Percentiles rank a stretch among this genome's conserved stretches.
Conservation (phyloP, 177 flowering plant genomes). For the Vitis hybrid region DNA sequence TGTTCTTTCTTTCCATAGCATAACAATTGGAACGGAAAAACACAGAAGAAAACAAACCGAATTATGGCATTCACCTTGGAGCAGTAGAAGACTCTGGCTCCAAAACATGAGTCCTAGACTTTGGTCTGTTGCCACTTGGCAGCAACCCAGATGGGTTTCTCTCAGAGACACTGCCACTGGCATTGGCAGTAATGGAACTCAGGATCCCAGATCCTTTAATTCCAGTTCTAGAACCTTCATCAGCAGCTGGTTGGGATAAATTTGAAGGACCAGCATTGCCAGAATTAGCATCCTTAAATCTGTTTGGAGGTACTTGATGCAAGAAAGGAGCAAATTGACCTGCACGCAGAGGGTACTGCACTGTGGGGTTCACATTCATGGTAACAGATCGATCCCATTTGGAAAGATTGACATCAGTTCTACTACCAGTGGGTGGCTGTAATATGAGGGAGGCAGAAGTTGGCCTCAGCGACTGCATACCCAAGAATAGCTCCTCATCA, state of each 20-base stretch:
- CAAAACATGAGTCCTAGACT: conserved; percentile 31
- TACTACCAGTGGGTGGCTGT: conserved; percentile 41
- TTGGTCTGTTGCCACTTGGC: conserved; percentile 38
- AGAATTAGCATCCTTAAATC: conserved; percentile 50
- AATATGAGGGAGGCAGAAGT: conserved; percentile 42
- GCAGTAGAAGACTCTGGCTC: conserved; percentile 53
- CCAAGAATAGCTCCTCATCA: conserved; percentile 48
- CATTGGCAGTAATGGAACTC: conserved; percentile 50
- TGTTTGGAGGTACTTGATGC: conserved; percentile 50
- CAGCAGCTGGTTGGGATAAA: conserved; percentile 79
- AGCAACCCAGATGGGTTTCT: conserved; percentile 37
- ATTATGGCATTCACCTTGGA: conserved; percentile 39
- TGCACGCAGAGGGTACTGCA: conserved; percentile 46
- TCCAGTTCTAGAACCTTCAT: conserved; percentile 97
- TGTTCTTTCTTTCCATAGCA: not conserved
- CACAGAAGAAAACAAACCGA: conserved; percentile 1
- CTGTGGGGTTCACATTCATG: conserved; percentile 35
- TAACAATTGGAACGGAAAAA: not conserved
- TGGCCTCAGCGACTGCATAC: conserved; percentile 52
- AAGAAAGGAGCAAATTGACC: conserved; percentile 46
- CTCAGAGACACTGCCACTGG: conserved; percentile 36
- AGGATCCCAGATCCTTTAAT: conserved; percentile 79
- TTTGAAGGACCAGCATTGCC: conserved; percentile 53
- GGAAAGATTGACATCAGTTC: conserved; percentile 44
- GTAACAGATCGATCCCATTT: conserved; percentile 58